Evolutionary conservation across 805 yeast species (phyloP), one percentile per base, ranked within the genome.

Genomic region (Schwanniomyces polymorphus): DNA sequence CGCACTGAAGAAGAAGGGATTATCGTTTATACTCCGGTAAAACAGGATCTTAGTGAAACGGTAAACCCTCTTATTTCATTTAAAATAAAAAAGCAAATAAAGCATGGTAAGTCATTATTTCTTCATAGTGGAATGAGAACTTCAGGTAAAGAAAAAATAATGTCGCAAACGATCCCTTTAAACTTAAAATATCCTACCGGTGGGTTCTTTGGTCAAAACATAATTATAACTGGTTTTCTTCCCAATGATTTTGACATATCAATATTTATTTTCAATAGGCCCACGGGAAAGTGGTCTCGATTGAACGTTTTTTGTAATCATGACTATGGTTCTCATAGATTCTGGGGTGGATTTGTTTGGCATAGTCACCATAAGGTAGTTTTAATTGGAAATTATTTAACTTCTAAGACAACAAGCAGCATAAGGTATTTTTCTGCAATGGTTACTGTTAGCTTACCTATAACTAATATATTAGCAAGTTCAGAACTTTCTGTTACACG

Each of bases 271-370:
- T 80, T 68, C 67, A 80, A 82, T 61, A 71, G 69, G 26, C 79
- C 81, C 0, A 74, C 86, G 0, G 75, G 76, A 1, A 79, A 78
- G 52, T 86, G 92, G 91, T 78, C 86, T 0, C 69, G 83, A 46
- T 63, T 87, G 21, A 84, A 80, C 50, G 66, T 78, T 12, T 75
- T 75, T 37, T 60, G 84, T 55, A 74, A 76, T 41, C 83, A 79
- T 52, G 79, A 75, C 41, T 67, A 74, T 27, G 78, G 78, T 27
- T 72, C 79, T 2, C 88, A 85, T 56, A 67, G 85, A 44, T 75
- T 85, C 43, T 81, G 88, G 80, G 84, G 81, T 51, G 81, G 86
- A 0, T 83, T 78, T 63, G 82, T 82, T 1, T 87, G 95, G 95
- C 78, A 77, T 27, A 84, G 91, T 0, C 95, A 87, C 62, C 92